Base-by-base conservation (phyloP, 2,329 filamentous ascomycete genomes). In the Colletotrichum paranaense region DNA sequence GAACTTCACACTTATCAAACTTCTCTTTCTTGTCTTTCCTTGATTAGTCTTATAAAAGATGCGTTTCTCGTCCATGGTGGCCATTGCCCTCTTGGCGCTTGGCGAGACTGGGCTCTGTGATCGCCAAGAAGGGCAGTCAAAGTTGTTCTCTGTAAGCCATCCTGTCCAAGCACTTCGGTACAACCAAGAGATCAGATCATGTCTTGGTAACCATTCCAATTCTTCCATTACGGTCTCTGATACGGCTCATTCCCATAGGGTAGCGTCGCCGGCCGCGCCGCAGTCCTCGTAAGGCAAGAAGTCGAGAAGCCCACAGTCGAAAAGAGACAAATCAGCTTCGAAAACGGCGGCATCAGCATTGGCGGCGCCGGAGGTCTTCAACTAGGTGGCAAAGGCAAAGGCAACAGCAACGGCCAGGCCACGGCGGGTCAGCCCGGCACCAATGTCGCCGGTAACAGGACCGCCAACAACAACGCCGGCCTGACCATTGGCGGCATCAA, bases 101-200 rank as follows among this genome's bases (percentile, higher is more conserved):
- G 60, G 70, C 60, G 66, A 65, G 2, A 56, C 58, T 19, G 66
- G 66, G 1, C 42, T 73, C 26, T 73, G 70, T 46, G 67, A 70
- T 60, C 59, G 70, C 66, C 70, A 73, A 73, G 70, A 49, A 52
- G 60, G 70, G 66, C 70, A 69, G 30, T 46, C 16, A 24, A 49
- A 56, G 5, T 22, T 60, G 11, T 60, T 64, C 2, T 68, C 65
- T 35, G 70, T 73, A 30, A 60, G 70, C 28, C 9, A 14, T 16
- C 3, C 26, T 4, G 6, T 9, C 42, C 32, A 19, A 6, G 22
- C 26, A 12, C 16, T 12, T 7, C 19, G 30, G 1, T 62, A 26
- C 19, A 4, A 19, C 26, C 42, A 8, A 16, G 42, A 35, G 8
- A 5, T 22, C 19, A 35, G 2, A 32, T 11, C 26, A 24, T 22